phyloP scores from a whole-genome alignment of 139 green algal species.

The Micractinium sp. region DNA sequence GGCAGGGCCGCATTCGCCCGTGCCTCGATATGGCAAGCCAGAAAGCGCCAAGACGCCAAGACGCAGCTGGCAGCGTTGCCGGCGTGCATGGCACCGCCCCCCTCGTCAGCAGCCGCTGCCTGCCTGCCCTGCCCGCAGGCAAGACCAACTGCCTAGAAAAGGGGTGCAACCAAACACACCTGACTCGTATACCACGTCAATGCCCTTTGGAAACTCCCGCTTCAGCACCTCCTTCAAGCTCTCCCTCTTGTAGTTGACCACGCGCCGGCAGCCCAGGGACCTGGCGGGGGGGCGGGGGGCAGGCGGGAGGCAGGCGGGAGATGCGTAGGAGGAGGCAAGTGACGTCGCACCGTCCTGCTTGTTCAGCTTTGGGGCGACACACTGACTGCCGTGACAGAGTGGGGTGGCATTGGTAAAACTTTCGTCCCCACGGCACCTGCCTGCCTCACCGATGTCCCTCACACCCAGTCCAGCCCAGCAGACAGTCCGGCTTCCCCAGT shows the following conservation, averaged over 20 bases:
- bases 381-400: too few relatives aligned
- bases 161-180: background rate
- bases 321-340: too few relatives aligned
- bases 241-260: conserved; percentile 87
- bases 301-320: background rate
- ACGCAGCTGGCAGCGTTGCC: too few relatives aligned
- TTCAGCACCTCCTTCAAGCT: conserved; percentile 61
- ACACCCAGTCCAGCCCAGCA: background rate
- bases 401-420: too few relatives aligned
- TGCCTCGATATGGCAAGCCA: background rate
- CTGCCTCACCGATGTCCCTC: background rate
- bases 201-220: conserved; percentile 63
- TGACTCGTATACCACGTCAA: conserved; percentile 76
- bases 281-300: background rate
- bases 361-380: too few relatives aligned
- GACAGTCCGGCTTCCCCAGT: background rate
- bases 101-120: too few relatives aligned
- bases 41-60: too few relatives aligned
- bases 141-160: background rate
- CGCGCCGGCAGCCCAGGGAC: conserved; percentile 79
- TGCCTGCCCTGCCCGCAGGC: too few relatives aligned
- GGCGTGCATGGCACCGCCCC: too few relatives aligned
- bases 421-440: background rate
- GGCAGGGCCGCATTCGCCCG: background rate
- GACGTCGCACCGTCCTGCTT: too few relatives aligned